Base-by-base conservation (phyloP, 306 rosid genomes). In the Lathyrus oleraceus region DNA sequence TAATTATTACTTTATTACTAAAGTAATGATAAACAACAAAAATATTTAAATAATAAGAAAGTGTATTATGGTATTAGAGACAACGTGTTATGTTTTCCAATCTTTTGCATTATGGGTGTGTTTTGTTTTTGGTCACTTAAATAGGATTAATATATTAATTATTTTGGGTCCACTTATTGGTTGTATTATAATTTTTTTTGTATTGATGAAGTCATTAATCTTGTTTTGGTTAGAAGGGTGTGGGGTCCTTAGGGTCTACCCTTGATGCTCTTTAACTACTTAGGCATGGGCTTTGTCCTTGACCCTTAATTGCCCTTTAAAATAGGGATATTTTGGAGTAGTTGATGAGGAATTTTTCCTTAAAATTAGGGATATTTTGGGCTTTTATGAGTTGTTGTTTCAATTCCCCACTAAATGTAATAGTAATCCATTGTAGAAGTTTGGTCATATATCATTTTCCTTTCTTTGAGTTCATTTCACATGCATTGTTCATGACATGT, bases 51-150 rank as follows among this genome's bases (percentile, higher is more conserved):
- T 57, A 51, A 16, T 52, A 39, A 8, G 49, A 27, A 40, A 69
- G 73, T 78, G 19, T 82, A 85, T 49, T 88, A 64, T 13, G 67
- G 15, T 12, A 56, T 56, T 23, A 25, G 61, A 56, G 53, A 62
- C 30, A 47, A 13, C 13, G 70, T 52, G 79, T 61, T 48, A 62
- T 76, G 79, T 80, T 66, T 54, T 12, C 78, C 43, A 69, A 65
- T 61, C 61, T 36, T 43, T 59, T 71, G 52, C 61, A 70, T 79
- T 82, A 75, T 81, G 79, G 84, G 81, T 75, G 79, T 16, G 69
- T 81, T 86, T 67, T 74, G 83, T 82, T 48, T 74, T 71, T 56
- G 71, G 43, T 38, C 21, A 67, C 59, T 68, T 25, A 56, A 56
- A 25, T 12, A 14, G 12, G 60, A 56, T 76, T 38, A 59, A 61